These are phyloP conservation scores for Phyllosticta citrichinensis DNA, from an alignment of 2,329 filamentous ascomycete species.

Conservation along the genomic window DNA sequence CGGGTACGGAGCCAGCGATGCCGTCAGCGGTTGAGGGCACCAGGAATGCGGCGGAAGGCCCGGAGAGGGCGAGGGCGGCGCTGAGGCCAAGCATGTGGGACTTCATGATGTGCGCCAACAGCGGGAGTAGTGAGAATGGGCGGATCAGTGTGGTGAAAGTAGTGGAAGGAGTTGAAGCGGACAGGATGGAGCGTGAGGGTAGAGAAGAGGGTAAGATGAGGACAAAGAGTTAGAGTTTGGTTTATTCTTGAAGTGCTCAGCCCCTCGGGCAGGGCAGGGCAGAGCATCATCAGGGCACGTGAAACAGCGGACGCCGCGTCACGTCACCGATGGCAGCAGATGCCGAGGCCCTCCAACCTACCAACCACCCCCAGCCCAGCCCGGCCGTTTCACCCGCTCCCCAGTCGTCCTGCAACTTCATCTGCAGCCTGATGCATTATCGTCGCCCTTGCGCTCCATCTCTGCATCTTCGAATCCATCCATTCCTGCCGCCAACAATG, in stretches of 20 bases:
- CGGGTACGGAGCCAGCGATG: slow-evolving; percentile 20
- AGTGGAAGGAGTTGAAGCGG: neutral
- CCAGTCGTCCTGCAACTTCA: neutral
- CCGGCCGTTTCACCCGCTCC: neutral
- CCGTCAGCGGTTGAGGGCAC: slow-evolving; percentile 14
- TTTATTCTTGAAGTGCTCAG: neutral
- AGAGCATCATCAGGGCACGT: neutral
- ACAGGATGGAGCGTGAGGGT: neutral
- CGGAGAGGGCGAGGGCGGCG: slow-evolving; percentile 26
- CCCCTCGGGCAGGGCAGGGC: neutral
- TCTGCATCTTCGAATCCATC: neutral
- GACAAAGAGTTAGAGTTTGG: neutral
- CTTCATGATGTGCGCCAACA: slow-evolving; percentile 19
- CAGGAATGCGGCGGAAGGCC: slow-evolving; percentile 10
- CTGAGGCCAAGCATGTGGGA: slow-evolving; percentile 22
- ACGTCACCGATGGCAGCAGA: neutral
- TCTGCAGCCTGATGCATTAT: neutral
- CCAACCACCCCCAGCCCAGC: neutral
- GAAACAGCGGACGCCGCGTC: neutral
- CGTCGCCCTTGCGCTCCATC: neutral
- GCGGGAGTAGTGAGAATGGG: neutral
- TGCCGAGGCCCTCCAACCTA: neutral
- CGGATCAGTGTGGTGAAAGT: neutral
- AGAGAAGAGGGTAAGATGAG: neutral
- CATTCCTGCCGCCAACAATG: neutral